These are phyloP conservation scores for Astragalus membranaceus DNA, from an alignment of 306 rosid genomes.

Conservation along the genomic window DNA sequence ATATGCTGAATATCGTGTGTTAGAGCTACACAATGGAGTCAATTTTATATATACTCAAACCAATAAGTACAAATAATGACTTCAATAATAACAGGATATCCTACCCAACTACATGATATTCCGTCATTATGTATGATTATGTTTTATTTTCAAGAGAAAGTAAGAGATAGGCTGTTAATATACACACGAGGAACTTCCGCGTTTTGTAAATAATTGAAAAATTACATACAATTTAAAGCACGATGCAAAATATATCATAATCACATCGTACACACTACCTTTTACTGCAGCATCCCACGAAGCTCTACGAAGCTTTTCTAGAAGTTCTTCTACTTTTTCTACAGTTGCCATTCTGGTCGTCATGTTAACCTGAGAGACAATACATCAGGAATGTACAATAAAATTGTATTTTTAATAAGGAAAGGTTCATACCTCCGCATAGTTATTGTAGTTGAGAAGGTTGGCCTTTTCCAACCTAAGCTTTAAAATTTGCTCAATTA, in stretches of 20 bases:
- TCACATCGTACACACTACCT: conserved; percentile 39
- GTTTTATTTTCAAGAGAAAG: too few relatives aligned
- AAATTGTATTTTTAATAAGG: neutral
- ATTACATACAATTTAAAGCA: neutral
- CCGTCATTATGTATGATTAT: too few relatives aligned
- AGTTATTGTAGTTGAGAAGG: conserved; percentile 78
- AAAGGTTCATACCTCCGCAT: conserved; percentile 74
- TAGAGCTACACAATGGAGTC: too few relatives aligned
- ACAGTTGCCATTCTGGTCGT: conserved; percentile 97
- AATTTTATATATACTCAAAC: too few relatives aligned
- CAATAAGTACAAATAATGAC: too few relatives aligned
- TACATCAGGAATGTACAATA: conserved; percentile 19
- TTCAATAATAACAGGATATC: too few relatives aligned
- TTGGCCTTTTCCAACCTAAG: conserved; percentile 92
- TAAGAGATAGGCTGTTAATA: too few relatives aligned
- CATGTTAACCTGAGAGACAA: conserved; percentile 82
- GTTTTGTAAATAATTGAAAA: neutral
- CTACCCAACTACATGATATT: too few relatives aligned
- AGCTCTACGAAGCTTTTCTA: conserved; percentile 86
- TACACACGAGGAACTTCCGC: neutral
- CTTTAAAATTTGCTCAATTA: conserved; percentile 78
- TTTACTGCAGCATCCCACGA: conserved; percentile 93
- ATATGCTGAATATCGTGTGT: too few relatives aligned
- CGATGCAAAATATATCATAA: neutral
- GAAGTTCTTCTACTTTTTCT: conserved; percentile 84